Evolutionary conservation across 768 basidiomycete species (phyloP), one percentile per base, ranked within the genome.

Genomic region (Russula sp.): DNA sequence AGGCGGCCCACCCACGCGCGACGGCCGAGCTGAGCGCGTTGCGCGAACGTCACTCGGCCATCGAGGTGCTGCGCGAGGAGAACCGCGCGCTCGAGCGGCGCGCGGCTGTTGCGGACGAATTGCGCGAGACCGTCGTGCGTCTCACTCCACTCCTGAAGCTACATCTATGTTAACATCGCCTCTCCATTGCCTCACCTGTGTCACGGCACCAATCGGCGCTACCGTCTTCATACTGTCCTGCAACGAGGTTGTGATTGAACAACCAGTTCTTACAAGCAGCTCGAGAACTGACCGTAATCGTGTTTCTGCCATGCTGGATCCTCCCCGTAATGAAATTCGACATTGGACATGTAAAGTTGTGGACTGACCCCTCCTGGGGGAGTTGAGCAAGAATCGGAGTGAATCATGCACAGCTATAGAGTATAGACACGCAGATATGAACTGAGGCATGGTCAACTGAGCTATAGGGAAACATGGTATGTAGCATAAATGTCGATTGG

Each of bases 191-290:
- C 11, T 92, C 92, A 13, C 85, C 83, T 0, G 71, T 90, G 22
- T 95, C 93, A 0, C 75, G 81, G 81, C 8, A 80, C 84, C 57
- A 81, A 86, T 45, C 81, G 86, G 34, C 78, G 84, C 13, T 95
- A 86, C 67, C 96, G 98, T 67, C 84, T 90, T 90, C 29, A 90
- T 96, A 3, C 95, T 94, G 3, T 90, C 92, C 2, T 79, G 93
- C 25, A 93, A 88, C 65, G 95, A 97, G 66, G 86, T 96, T 10
- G 87, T 93, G 6, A 82, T 90, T 32, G 84, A 97, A 2, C 94
- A 96, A 69, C 93, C 95, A 25, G 92, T 96, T 42, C 74, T 96
- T 65, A 92, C 36, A 95, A 96, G 70, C 81, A 84, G 14, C 77
- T 95, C 29, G 93, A 94, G 61, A 78, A 82, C 78, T 95, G 29